Base-by-base conservation (phyloP, 352 stramenopile genomes). In the Pythium apleroticum region DNA sequence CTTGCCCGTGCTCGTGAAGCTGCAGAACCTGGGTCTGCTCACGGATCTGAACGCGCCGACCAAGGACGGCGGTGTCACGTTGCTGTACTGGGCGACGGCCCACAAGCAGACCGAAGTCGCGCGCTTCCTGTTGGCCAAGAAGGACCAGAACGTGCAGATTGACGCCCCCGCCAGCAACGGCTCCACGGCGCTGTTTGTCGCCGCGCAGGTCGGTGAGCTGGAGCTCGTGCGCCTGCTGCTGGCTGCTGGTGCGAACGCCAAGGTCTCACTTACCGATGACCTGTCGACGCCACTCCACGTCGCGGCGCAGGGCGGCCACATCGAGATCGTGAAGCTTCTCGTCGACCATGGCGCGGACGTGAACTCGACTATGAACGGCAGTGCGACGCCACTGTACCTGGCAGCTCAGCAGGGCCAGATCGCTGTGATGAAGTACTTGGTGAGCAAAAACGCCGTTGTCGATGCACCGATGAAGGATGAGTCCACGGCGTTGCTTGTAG, bases 181-280 rank as follows among this genome's bases (percentile, higher is more conserved):
- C 35, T 75, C 71, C 39, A 78, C 73, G 17, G 50, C 67, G 22
- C 63, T 78, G 30, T 75, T 77, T 57, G 77, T 91, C 10, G 84
- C 86, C 1, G 79, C 83, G 63, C 73, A 88, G 30, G 72, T 82
- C 31, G 80, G 84, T 30, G 78, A 92, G 60, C 75, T 77, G 20
- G 71, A 90, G 20, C 65, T 87, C 15, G 78, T 92, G 45, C 75
- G 86, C 52, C 39, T 88, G 30, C 72, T 95, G 37, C 72, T 91
- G 10, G 71, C 72, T 10, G 78, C 72, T 48, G 81, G 79, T 3
- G 86, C 82, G 1, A 83, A 84, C 31, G 67, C 87, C 35, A 85
- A 88, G 27, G 54, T 66, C 20, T 48, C 50, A 35, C 58, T 71
- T 11, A 30, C 5, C 1, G 63, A 71, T 28, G 68, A 71, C 54